phyloP scores from a whole-genome alignment of 345 rosid species.

The Rhodamnia argentea region DNA sequence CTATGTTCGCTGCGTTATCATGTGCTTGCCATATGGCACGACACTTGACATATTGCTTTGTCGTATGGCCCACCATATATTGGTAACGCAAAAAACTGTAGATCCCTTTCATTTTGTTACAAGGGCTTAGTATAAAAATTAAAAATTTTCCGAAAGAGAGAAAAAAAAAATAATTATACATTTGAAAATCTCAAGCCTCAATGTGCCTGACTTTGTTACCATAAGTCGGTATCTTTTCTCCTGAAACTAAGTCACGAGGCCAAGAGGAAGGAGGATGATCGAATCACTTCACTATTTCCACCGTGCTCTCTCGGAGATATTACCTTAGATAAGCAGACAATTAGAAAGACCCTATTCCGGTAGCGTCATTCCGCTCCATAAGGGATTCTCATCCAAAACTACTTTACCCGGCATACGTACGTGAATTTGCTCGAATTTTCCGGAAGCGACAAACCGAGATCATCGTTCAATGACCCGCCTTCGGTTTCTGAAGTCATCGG shows the following conservation, averaged over 20 bases:
- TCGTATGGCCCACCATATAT: fast-evolving
- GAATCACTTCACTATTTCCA: neutral
- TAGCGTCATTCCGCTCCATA: neutral
- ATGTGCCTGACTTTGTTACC: neutral
- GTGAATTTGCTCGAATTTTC: too few relatives aligned
- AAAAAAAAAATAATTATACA: too few relatives aligned
- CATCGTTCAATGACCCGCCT: conserved; percentile 52
- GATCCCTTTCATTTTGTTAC: neutral
- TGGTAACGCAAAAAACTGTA: neutral
- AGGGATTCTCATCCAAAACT: neutral
- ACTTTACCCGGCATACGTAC: neutral
- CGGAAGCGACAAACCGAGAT: neutral
- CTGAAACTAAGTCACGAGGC: neutral
- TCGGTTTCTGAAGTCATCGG: conserved; percentile 33
- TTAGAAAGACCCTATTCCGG: neutral
- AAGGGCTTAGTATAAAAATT: neutral
- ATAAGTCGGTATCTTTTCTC: too few relatives aligned
- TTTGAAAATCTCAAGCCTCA: neutral
- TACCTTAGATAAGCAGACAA: neutral
- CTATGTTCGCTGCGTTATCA: fast-evolving
- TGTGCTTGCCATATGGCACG: neutral
- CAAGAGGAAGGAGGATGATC: neutral
- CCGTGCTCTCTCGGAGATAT: neutral
- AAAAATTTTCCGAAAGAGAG: neutral
- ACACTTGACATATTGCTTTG: neutral